Conservation (phyloP, 371 early-diverging fungal species). For the Syncephalastrum racemosum region DNA sequence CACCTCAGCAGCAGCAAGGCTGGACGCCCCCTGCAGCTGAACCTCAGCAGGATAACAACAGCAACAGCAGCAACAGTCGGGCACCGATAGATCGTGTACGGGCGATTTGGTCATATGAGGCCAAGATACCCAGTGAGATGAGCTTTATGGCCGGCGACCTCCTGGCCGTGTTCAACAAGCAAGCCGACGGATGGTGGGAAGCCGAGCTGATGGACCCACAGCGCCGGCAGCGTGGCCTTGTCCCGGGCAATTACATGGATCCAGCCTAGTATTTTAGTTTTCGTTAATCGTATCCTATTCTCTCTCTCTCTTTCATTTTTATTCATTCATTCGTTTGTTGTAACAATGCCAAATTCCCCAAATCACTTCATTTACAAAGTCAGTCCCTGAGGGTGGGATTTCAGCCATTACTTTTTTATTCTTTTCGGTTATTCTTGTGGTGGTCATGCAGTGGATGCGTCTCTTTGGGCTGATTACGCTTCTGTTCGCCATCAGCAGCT, state of each 20-base stretch:
- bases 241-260: conserved; percentile 52
- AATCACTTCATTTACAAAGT: no score
- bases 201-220: conserved; percentile 33
- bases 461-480: no score
- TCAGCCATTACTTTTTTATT: no score
- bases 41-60: not conserved
- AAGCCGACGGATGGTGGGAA: conserved; percentile 54
- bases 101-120: conserved; percentile 37
- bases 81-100: conserved; percentile 9
- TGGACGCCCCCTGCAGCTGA: conserved; percentile 4
- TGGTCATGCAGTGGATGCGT: no score
- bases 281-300: no score
- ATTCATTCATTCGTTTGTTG: no score
- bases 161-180: conserved; percentile 37
- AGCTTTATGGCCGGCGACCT: conserved; percentile 40
- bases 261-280: conserved; percentile 1
- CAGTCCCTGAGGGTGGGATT: no score
- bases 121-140: conserved; percentile 46
- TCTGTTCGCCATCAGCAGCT: not conserved
- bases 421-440: no score
- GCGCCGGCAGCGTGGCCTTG: conserved; percentile 33
- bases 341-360: no score
- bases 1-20: conserved; percentile 7
- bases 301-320: no score
- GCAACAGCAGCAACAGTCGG: conserved; percentile 3